phyloP scores from a whole-genome alignment of 2,329 filamentous ascomycete species.

The Cordyceps sp. region DNA sequence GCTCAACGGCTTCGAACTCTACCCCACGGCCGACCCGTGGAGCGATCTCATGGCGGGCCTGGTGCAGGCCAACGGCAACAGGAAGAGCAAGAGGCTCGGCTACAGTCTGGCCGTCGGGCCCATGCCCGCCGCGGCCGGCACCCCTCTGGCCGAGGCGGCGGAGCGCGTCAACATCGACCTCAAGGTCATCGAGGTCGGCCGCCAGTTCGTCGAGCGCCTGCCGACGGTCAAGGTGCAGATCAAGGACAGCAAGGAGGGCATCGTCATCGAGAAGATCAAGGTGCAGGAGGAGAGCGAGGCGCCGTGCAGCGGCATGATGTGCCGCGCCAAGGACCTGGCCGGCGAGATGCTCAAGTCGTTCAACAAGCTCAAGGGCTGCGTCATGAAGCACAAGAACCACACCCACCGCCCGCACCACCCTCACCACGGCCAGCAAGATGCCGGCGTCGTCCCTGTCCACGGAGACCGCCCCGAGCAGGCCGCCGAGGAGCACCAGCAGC shows the following conservation, averaged over 20 bases:
- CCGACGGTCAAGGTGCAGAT: constrained; percentile 42
- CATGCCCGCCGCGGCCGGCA: constrained; percentile 24
- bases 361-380: constrained; percentile 8
- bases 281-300: constrained; percentile 13
- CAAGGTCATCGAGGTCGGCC: constrained; percentile 42
- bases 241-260: constrained; percentile 35
- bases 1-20: constrained; percentile 45
- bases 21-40: constrained; percentile 31
- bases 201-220: constrained; percentile 34
- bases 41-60: constrained; percentile 28
- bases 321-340: constrained; percentile 24
- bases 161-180: constrained; percentile 37
- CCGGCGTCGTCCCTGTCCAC: constrained; percentile 3
- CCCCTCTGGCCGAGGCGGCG: constrained; percentile 23
- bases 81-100: constrained; percentile 25
- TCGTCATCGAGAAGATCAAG: constrained; percentile 35
- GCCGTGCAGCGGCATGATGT: constrained; percentile 31
- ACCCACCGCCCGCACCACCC: constrained; percentile 3
- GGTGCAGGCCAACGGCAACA: constrained; percentile 19
- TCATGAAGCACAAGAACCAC: constrained; percentile 1
- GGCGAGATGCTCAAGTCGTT: constrained; percentile 11
- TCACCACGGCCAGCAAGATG: neutral
- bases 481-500: constrained; percentile 3
- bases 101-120: constrained; percentile 28
- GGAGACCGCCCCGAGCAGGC: constrained; percentile 6